Evolutionary conservation across 2,329 filamentous ascomycete genomes (phyloP), one percentile per base, ranked within the genome.

Genomic region (Trichoderma pleuroti): DNA sequence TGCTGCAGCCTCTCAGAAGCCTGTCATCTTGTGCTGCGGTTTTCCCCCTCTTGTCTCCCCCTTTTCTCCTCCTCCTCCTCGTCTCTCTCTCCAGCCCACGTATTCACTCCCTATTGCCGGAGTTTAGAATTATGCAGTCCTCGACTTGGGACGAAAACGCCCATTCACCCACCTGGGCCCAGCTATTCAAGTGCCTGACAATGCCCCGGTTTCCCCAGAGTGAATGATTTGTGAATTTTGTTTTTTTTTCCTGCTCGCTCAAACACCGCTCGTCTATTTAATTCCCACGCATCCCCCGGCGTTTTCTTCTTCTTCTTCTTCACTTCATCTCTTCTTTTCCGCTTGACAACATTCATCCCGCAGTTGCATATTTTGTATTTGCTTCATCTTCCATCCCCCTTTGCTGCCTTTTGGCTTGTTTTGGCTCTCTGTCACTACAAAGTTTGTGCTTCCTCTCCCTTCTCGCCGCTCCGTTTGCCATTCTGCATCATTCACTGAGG

Each of bases 401-500:
- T 66, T 26, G 21, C 26, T 24, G 26, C 52, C 26, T 49, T 26
- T 26, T 34, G 24, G 46, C 34, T 42, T 65, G 16, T 57, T 21
- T 36, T 49, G 46, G 67, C 62, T 72, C 72, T 64, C 26, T 30
- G 70, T 69, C 39, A 34, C 42, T 11, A 28, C 70, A 4, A 34
- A 42, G 24, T 59, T 54, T 21, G 24, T 30, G 30, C 54, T 59
- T 62, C 42, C n/a, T 52, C 8, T 70, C 21, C 8, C 57, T 56
- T 28, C 39, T 30, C 49, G 34, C 62, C 9, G 21, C 14, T 52
- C 30, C 26, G 18, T 54, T 42, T 54, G 5, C 10, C 1, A 4
- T 9, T 59, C 59, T n/a, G 71, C 72, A 52, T 70, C 46, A 36
- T 39, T 36, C 32, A 54, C 14, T 36, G 30, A 42, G 12, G 6